These are phyloP conservation scores for Bromus sterilis DNA, from an alignment of 176 grass and related monocot species.

Conservation along the genomic window DNA sequence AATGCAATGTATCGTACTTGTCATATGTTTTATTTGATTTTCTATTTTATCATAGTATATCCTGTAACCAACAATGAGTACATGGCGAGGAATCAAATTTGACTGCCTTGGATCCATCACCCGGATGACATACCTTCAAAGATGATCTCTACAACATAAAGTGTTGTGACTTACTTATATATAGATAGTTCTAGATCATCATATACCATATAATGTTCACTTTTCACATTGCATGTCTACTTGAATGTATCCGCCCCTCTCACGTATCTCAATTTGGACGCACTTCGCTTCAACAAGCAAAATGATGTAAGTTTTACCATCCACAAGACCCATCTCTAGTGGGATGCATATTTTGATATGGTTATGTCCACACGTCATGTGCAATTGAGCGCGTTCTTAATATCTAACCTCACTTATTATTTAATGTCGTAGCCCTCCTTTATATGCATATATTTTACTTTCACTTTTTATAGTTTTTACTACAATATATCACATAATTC, in stretches of 20 bases:
- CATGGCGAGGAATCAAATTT: neutral
- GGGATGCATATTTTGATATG: neutral
- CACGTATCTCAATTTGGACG: neutral
- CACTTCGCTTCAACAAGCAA: neutral
- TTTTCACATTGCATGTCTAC: neutral
- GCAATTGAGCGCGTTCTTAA: neutral
- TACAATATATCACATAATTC: neutral
- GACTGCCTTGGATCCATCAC: neutral
- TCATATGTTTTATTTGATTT: neutral
- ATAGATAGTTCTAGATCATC: neutral
- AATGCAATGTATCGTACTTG: too few relatives aligned
- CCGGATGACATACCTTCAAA: neutral
- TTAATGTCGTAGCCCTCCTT: neutral
- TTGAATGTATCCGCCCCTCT: neutral
- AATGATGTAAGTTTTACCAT: neutral
- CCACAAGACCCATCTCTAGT: neutral
- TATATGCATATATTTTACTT: neutral
- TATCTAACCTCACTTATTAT: neutral
- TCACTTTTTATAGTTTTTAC: neutral
- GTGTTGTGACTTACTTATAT: neutral
- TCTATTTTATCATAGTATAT: neutral
- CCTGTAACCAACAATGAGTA: neutral
- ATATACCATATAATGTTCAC: neutral
- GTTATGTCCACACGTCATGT: neutral
- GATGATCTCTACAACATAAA: neutral